Evolutionary conservation across 2,329 filamentous ascomycete species (phyloP).

Genomic region (Talaromyces sp.): DNA sequence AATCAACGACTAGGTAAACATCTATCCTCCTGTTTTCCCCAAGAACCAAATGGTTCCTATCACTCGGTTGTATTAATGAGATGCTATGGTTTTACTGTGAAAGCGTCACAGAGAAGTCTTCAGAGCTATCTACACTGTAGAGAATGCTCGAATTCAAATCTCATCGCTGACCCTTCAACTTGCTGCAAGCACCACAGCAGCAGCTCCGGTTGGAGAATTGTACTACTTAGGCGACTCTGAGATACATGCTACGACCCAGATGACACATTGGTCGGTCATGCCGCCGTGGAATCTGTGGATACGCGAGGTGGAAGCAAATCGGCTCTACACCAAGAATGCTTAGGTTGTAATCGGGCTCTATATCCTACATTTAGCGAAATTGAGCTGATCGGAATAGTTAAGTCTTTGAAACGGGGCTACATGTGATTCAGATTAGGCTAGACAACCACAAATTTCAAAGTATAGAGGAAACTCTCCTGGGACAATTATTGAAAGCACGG

Average conservation of each 20-base stretch:
- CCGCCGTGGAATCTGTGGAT: neutral
- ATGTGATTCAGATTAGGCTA: neutral
- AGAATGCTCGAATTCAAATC: slow-evolving; percentile 46
- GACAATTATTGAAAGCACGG: no score
- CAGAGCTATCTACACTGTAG: slow-evolving; percentile 45
- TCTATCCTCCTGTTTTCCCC: slow-evolving; percentile 36
- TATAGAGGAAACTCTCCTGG: no score
- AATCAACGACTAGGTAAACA: slow-evolving; percentile 34
- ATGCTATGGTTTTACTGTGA: slow-evolving; percentile 46
- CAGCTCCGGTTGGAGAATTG: neutral
- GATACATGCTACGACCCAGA: neutral
- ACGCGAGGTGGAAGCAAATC: neutral
- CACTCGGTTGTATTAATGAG: slow-evolving; percentile 47
- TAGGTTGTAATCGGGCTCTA: neutral
- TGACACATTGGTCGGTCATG: neutral
- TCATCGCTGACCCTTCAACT: neutral
- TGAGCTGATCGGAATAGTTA: neutral
- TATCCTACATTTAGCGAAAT: neutral
- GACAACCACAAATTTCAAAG: neutral
- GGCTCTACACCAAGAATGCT: neutral
- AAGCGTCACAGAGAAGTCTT: slow-evolving; percentile 42
- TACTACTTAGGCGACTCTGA: neutral
- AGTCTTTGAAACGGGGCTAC: neutral
- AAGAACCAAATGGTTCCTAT: slow-evolving; percentile 23
- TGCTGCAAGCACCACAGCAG: neutral